These are phyloP conservation scores for Xylaria intraflava DNA, from an alignment of 495 filamentous ascomycete genomes.

Conservation along the genomic window DNA sequence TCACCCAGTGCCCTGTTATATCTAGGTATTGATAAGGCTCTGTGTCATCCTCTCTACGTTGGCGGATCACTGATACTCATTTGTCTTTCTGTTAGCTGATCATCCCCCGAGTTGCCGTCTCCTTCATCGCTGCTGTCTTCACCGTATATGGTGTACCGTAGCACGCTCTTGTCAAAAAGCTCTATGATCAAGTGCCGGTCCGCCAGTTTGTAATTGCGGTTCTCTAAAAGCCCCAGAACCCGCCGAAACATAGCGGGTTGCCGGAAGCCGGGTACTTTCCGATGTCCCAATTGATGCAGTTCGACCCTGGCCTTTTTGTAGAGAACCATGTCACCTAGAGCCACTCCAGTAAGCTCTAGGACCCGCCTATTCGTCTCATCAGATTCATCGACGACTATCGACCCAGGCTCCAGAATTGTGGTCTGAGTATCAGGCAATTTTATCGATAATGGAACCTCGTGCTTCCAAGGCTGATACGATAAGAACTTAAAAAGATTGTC, in stretches of 20 bases:
- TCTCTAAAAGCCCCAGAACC: slow-evolving; percentile 78
- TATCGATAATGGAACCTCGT: slow-evolving; percentile 38
- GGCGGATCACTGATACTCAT: slow-evolving; percentile 45
- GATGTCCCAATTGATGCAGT: slow-evolving; percentile 51
- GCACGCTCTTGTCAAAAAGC: slow-evolving; percentile 82
- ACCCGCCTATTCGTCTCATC: slow-evolving; percentile 59
- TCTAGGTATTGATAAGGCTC: slow-evolving; percentile 15
- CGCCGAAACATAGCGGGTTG: slow-evolving; percentile 73
- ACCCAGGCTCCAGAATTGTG: slow-evolving; percentile 32
- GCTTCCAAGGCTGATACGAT: slow-evolving; percentile 45
- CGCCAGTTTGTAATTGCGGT: slow-evolving; percentile 78
- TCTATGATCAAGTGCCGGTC: slow-evolving; percentile 85
- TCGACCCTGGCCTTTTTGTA: slow-evolving; percentile 70
- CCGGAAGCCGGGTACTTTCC: slow-evolving; percentile 60
- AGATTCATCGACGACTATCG: slow-evolving; percentile 30
- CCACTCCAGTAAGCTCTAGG: slow-evolving; percentile 62
- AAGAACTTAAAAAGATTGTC: slow-evolving; percentile 70
- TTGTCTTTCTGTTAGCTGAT: slow-evolving; percentile 45
- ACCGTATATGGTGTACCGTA: slow-evolving; percentile 68
- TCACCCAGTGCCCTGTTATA: slow-evolving; percentile 9
- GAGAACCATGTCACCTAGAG: slow-evolving; percentile 83
- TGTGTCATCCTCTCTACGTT: slow-evolving; percentile 22
- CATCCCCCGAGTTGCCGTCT: slow-evolving; percentile 35
- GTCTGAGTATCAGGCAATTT: slow-evolving; percentile 35
- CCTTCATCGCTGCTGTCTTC: slow-evolving; percentile 38